Conservation (phyloP, 2,329 filamentous ascomycete species). For the Beauveria australis region DNA sequence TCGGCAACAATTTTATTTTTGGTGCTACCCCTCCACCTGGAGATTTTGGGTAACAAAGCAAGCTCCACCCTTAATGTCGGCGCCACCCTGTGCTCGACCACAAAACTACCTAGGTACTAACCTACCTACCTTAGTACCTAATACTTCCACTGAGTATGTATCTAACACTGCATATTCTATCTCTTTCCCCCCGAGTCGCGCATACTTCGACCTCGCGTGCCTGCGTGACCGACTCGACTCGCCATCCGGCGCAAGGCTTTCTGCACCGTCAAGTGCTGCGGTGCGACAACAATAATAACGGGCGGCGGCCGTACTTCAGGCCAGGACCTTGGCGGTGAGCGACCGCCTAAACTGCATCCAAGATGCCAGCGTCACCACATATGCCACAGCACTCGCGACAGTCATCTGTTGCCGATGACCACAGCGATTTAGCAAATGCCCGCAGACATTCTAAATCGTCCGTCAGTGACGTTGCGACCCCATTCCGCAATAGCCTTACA, state of each 20-base stretch:
- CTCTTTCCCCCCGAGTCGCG: neutral
- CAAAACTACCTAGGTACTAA: neutral
- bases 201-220: neutral
- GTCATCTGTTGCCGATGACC: slow-evolving; percentile 45
- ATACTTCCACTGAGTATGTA: neutral
- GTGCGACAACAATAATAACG: neutral
- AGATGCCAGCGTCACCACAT: slow-evolving; percentile 36
- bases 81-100: neutral
- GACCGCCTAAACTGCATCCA: slow-evolving; percentile 4
- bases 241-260: neutral
- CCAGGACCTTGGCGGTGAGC: slow-evolving; percentile 12
- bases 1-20: neutral
- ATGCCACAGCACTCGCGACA: slow-evolving; percentile 54
- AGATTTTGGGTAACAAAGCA: neutral
- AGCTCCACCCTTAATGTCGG: slow-evolving; percentile 3
- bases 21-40: neutral
- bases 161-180: neutral
- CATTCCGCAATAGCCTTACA: slow-evolving; percentile 40
- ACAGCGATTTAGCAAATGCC: slow-evolving; percentile 35
- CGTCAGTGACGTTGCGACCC: slow-evolving; percentile 40
- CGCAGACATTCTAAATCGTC: slow-evolving; percentile 45
- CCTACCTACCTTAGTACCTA: too few relatives aligned
- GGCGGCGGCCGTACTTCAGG: neutral
- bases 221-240: neutral
- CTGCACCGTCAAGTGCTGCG: neutral